Percentiles rank a stretch among this genome's conserved stretches.
These are phyloP conservation scores for Lomentospora prolificans DNA, from an alignment of 2,329 filamentous ascomycete species.

Conservation along the genomic window DNA sequence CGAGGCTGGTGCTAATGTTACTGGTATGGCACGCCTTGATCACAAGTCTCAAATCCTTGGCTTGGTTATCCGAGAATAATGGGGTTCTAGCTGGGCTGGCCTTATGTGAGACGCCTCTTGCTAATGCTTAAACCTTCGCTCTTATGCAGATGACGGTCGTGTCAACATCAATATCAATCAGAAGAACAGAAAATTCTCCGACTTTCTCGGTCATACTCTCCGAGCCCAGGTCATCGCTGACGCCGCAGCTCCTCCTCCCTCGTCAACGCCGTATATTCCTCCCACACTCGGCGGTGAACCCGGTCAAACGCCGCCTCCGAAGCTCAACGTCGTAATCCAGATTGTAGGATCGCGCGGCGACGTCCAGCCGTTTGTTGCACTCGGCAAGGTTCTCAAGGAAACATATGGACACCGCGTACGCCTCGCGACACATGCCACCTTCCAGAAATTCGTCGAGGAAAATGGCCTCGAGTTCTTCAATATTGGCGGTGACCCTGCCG, in stretches of 20 bases:
- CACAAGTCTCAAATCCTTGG: not conserved
- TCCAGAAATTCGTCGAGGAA: conserved; percentile 58
- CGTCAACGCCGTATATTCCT: conserved; percentile 56
- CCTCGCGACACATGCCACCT: conserved; percentile 62
- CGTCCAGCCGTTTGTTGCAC: conserved; percentile 64
- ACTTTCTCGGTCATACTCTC: conserved; percentile 57
- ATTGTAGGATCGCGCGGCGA: conserved; percentile 67
- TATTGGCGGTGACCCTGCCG: conserved; percentile 65
- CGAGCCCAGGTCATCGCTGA: conserved; percentile 42
- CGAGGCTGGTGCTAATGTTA: conserved; percentile 50
- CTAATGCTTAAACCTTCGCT: too few species aligned
- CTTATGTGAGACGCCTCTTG: too few species aligned
- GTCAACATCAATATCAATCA: conserved; percentile 74
- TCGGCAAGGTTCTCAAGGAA: conserved; percentile 55
- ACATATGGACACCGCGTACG: conserved; percentile 62
- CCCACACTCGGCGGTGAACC: conserved; percentile 59
- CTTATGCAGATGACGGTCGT: conserved; percentile 55
- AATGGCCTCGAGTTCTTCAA: conserved; percentile 66
- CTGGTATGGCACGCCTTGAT: conserved; percentile 26
- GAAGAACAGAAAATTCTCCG: conserved; percentile 53
- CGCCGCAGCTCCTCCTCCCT: conserved; percentile 10
- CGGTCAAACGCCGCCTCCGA: conserved; percentile 44
- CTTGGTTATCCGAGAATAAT: not conserved
- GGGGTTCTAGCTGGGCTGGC: not conserved
- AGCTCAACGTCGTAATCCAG: conserved; percentile 62